phyloP scores from a whole-genome alignment of 257 asterid genomes.

The Thymus quinquecostatus region DNA sequence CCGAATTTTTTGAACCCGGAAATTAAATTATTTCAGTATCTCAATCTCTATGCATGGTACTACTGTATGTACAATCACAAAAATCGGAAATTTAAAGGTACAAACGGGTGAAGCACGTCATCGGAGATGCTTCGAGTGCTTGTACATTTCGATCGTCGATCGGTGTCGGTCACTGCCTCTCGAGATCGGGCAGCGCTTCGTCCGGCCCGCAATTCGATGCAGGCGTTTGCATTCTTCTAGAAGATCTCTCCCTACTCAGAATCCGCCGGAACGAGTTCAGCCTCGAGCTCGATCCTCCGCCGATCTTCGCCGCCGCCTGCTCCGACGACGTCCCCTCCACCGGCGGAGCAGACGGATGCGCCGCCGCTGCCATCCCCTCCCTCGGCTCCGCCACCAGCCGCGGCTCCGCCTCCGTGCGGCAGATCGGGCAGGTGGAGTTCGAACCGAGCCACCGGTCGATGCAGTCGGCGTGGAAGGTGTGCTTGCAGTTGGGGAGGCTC shows the following conservation, averaged over 20 bases:
- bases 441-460: constrained; percentile 71
- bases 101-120: constrained; percentile 29
- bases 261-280: constrained; percentile 75
- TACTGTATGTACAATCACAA: constrained; percentile 10
- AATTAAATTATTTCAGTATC: too few species aligned
- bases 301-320: constrained; percentile 30
- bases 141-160: constrained; percentile 19
- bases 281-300: constrained; percentile 56
- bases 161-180: constrained; percentile 59
- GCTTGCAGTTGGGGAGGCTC: constrained; percentile 75
- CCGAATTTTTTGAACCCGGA: background rate
- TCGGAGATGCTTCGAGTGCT: background rate
- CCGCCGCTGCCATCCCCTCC: constrained; percentile 41
- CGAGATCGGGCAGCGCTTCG: constrained; percentile 54
- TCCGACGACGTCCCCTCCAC: constrained; percentile 38
- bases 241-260: constrained; percentile 68
- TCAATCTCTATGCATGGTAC: too few species aligned
- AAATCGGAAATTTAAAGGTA: constrained; percentile 15
- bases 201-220: constrained; percentile 39
- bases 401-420: constrained; percentile 75
- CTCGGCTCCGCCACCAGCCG: constrained; percentile 54
- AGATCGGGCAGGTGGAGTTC: constrained; percentile 77
- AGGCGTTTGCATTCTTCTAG: constrained; percentile 48
- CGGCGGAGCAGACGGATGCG: constrained; percentile 53
- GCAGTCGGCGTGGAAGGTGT: constrained; percentile 75